Evolutionary conservation across 83 land plant species (phyloP), one percentile per base, ranked within the genome.

Genomic region (Diphasiastrum complanatum): DNA sequence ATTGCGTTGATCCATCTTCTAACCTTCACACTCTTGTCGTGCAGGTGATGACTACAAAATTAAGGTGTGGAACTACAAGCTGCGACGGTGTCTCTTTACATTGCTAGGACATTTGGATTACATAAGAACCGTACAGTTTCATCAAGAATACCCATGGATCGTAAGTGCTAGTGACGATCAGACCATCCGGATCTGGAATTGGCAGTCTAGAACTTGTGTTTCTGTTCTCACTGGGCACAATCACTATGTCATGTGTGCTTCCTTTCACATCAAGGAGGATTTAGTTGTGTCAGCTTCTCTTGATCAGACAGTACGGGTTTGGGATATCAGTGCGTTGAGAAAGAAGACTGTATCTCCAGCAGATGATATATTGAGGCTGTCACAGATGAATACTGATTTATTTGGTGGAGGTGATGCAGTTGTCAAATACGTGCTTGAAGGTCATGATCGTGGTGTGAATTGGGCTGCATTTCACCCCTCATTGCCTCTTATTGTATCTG

Each of bases 81-180:
- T 65, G 68, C 78, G 85, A 34, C 60, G 79, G 26, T 81, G 87
- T 55, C 60, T 84, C 12, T 84, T 81, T 53, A 84, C 85, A 16
- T 59, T 84, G 43, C 69, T 78, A 40, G 87, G 87, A 1, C 87
- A 84, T 63, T 77, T 81, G 41, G 88, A 84, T 47, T 81, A 81
- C 56, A 82, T 84, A 53, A 77, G 88, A 3, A 84, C 88, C 1
- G 88, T 84, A 24, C 80, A 84, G 33, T 84, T 84, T 45, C 88
- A 84, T 46, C 76, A 81, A 30, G 83, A 84, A 37, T 57, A 63
- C 49, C 88, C 88, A 1, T 84, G 88, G 88, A 78, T 84, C 58
- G 88, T 81, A 1, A 84, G 86, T 81, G 85, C 88, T 0, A 84
- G 88, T 75, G 88, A 84, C 60, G 88, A 84, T 70, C 88, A 84